Evolutionary conservation across 2,329 filamentous ascomycete species (phyloP).

Genomic region (Sclerotinia subarctica): DNA sequence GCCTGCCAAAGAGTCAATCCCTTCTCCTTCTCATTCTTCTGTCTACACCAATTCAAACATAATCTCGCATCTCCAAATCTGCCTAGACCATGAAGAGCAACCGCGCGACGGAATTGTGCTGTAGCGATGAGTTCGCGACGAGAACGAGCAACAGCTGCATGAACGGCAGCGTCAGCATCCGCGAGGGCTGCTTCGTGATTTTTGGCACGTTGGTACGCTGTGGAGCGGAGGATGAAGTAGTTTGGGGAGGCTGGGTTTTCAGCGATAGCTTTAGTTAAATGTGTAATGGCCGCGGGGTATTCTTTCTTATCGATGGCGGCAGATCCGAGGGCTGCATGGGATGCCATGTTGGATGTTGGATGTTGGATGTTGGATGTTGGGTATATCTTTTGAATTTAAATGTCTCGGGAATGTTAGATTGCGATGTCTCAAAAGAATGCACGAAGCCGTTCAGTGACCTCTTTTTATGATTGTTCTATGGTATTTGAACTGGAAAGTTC

Average conservation of each 20-base stretch:
- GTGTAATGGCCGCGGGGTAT: conserved; percentile 63
- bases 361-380: conserved; percentile 39
- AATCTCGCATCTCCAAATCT: conserved; percentile 72
- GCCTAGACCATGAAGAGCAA: conserved; percentile 67
- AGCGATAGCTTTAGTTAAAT: conserved; percentile 64
- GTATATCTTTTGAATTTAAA: background rate
- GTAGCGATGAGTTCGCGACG: conserved; percentile 73
- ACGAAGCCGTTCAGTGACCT: background rate
- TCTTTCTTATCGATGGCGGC: conserved; percentile 62
- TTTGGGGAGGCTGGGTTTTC: conserved; percentile 66
- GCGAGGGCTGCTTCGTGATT: conserved; percentile 62
- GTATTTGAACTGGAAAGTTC: conserved; percentile 7
- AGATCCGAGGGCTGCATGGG: conserved; percentile 49
- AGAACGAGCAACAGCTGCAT: conserved; percentile 61
- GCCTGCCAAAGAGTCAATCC: conserved; percentile 55
- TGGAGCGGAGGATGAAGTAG: conserved; percentile 81
- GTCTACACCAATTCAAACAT: conserved; percentile 59
- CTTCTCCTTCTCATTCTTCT: conserved; percentile 51
- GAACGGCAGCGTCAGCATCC: conserved; percentile 66
- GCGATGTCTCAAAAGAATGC: too few relatives aligned
- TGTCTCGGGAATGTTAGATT: background rate
- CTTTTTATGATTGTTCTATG: background rate
- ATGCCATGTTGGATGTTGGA: conserved; percentile 43
- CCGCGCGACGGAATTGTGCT: conserved; percentile 77
- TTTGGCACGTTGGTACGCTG: conserved; percentile 66